Conservation (phyloP, 495 filamentous ascomycete species). For the Saxispiralis lemnorum region DNA sequence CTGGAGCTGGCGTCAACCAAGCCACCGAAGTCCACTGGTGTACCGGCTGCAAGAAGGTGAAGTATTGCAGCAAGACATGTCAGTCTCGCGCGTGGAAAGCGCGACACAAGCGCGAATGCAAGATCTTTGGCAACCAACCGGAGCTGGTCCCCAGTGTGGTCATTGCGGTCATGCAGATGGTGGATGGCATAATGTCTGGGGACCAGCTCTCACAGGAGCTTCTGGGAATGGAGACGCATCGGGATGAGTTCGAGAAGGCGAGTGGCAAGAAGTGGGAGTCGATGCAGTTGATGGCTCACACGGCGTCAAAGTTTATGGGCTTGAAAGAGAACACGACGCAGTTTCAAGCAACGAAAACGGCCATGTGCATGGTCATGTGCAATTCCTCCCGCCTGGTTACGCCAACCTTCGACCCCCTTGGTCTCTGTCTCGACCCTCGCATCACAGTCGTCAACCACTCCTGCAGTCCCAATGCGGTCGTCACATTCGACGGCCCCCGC, state of each 20-base stretch:
- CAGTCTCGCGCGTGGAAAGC: slow-evolving; percentile 44
- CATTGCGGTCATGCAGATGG: slow-evolving; percentile 32
- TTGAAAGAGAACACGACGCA: slow-evolving; percentile 15
- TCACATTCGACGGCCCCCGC: slow-evolving; percentile 39
- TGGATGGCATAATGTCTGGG: slow-evolving; percentile 21
- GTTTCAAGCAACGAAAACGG: slow-evolving; percentile 1
- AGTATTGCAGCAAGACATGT: slow-evolving; percentile 54
- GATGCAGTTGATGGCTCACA: slow-evolving; percentile 35
- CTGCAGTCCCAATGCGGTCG: slow-evolving; percentile 48
- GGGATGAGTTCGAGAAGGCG: slow-evolving; percentile 25
- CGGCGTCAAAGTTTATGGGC: slow-evolving; percentile 34
- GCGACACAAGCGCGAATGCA: slow-evolving; percentile 43
- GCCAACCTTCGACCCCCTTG: slow-evolving; percentile 39
- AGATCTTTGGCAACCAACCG: slow-evolving; percentile 25
- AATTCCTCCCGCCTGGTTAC: slow-evolving; percentile 28
- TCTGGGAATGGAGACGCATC: slow-evolving; percentile 31
- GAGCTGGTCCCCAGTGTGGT: slow-evolving; percentile 37
- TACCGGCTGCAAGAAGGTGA: slow-evolving; percentile 40
- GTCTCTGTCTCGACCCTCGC: slow-evolving; percentile 41
- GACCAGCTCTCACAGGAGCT: slow-evolving; percentile 27
- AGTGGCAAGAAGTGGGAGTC: slow-evolving; percentile 28
- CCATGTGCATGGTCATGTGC: slow-evolving; percentile 9
- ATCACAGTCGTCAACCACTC: slow-evolving; percentile 50
- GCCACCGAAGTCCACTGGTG: slow-evolving; percentile 33
- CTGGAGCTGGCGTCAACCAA: slow-evolving; percentile 15